Evolutionary conservation across 768 basidiomycete genomes (phyloP).

Genomic region (Suillus subalutaceus): DNA sequence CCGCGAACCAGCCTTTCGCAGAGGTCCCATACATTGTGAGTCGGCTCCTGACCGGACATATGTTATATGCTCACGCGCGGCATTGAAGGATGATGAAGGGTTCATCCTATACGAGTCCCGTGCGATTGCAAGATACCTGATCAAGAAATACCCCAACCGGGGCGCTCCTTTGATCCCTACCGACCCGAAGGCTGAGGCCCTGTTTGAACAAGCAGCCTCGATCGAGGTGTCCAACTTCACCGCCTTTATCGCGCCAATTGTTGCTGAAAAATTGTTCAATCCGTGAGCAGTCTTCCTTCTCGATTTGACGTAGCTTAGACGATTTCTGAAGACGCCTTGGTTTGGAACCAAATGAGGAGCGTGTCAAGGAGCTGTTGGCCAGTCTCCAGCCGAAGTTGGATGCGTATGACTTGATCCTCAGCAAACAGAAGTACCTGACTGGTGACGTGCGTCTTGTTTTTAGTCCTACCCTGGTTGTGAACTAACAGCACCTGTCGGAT

Average conservation of each 20-base stretch:
- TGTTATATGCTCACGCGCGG: not conserved
- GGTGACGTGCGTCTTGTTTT: conserved; percentile 47
- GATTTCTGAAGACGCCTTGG: conserved; percentile 20
- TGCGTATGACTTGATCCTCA: conserved; percentile 56
- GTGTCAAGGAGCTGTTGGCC: conserved; percentile 15
- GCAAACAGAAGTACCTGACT: conserved; percentile 57
- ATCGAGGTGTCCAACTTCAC: conserved; percentile 59
- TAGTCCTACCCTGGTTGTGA: not conserved
- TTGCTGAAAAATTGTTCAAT: conserved; percentile 56
- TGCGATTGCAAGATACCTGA: conserved; percentile 63
- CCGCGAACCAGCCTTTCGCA: conserved; percentile 59
- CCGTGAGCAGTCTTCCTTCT: conserved; percentile 34
- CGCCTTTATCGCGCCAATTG: conserved; percentile 38
- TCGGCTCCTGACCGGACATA: not conserved
- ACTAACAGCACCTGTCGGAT: not conserved
- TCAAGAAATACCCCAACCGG: conserved; percentile 52
- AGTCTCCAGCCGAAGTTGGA: conserved; percentile 43
- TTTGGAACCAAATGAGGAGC: conserved; percentile 24
- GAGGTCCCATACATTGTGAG: conserved; percentile 50
- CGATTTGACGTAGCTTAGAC: conserved; percentile 1
- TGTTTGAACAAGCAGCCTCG: conserved; percentile 39
- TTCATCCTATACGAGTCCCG: conserved; percentile 65
- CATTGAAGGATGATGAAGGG: conserved; percentile 56
- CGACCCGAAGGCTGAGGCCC: conserved; percentile 35
- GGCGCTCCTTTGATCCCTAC: conserved; percentile 55